Conservation (phyloP, 2,329 filamentous ascomycete species). For the Amylocarpus encephaloides region DNA sequence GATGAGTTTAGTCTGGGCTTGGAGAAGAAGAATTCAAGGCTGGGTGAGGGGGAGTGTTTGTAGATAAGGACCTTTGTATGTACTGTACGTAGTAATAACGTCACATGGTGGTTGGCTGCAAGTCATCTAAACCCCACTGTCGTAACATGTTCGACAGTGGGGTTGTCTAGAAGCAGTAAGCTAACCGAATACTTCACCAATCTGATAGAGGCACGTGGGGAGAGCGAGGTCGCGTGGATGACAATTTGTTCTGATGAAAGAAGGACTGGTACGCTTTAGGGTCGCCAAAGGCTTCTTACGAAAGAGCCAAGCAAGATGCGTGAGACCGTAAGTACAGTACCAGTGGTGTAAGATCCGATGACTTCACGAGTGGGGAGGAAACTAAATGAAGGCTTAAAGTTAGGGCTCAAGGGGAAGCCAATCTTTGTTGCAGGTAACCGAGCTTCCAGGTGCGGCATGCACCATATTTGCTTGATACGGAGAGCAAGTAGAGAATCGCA, state of each 20-base stretch:
- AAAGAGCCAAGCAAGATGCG: not conserved
- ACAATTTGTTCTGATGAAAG: not conserved
- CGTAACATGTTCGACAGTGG: not conserved
- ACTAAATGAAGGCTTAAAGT: not conserved
- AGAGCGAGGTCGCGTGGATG: conserved; percentile 2
- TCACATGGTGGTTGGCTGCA: not conserved
- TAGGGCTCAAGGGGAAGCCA: not conserved
- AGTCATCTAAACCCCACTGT: conserved; percentile 1
- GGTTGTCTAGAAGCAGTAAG: not conserved
- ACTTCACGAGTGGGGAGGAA: conserved; percentile 1
- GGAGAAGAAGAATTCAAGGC: not conserved
- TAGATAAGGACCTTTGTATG: conserved; percentile 5
- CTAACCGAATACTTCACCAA: conserved; percentile 3
- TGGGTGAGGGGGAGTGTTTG: not conserved
- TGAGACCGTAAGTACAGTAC: not conserved
- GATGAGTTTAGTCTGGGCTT: not conserved
- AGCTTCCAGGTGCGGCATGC: conserved; percentile 7
- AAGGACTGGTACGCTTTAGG: not conserved
- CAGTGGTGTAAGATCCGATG: not conserved
- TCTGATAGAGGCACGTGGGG: conserved; percentile 5
- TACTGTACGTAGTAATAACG: not conserved
- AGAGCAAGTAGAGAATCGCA: conserved; percentile 1
- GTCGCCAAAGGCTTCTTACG: too few species aligned
- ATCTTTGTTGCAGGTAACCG: conserved; percentile 2
- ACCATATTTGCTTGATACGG: conserved; percentile 4